Base-by-base conservation (phyloP, 1,139 yeast genomes). In the Sugiyamaella xylanicola region DNA sequence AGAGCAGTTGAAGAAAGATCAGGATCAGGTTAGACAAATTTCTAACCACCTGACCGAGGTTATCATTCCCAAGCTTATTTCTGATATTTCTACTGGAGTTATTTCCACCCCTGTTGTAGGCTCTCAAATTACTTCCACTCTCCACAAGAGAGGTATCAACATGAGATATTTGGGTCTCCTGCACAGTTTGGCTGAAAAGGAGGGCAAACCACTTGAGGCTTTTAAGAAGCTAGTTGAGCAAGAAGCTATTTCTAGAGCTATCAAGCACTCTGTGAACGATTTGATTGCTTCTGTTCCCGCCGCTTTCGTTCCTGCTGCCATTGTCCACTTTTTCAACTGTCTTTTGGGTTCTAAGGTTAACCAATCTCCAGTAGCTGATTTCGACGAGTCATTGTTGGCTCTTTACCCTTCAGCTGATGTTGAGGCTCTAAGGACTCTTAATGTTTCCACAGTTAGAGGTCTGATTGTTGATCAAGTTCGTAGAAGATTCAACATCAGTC, bases 91-190 rank as follows among this genome's bases (percentile, higher is more conserved):
- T 41, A 64, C 68, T 3, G 78, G 82, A 17, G 75, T 77, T 51
- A 75, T 79, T 42, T 77, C 85, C 51, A 79, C 85, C 37, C 96
- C 97, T 48, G 77, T 88, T 59, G 96, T 90, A 68, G 97, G 98
- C 59, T 69, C 74, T 3, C 93, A 91, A 65, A 80, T 93, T 65
- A 76, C 90, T 29, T 76, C 78, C 42, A 71, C 79, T 54, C 73
- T 93, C 72, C 99, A 93, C 72, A 81, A 81, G 64, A 77, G 78
- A 53, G 99, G 99, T 77, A 86, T 93, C 68, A 92, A 90, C 71
- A 70, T 92, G 75, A 86, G 99, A 74, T 92, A 93, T 68, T 77
- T 93, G 65, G 97, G 97, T 59, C 74, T 44, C 2, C 46, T 71
- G 2, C 56, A 61, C 43, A 53, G 53, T 1, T 46, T 60, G 17